Conservation (phyloP, 371 early-diverging fungal genomes). For the Dichotomocladium elegans region DNA sequence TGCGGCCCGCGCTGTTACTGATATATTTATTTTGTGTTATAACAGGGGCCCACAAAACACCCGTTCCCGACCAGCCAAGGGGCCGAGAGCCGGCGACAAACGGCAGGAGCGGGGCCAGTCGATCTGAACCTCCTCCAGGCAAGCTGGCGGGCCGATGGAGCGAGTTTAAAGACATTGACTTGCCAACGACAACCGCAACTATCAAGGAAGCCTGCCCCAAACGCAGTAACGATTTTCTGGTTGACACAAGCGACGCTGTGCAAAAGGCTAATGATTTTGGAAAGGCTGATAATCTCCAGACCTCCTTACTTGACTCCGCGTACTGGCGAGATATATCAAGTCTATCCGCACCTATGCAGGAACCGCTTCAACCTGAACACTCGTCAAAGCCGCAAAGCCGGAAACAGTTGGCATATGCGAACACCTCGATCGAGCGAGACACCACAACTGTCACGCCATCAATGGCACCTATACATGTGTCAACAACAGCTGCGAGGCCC, state of each 20-base stretch:
- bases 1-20: background rate
- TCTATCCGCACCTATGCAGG: background rate
- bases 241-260: background rate
- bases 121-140: background rate
- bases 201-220: background rate
- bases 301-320: background rate
- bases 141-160: background rate
- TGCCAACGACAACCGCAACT: background rate
- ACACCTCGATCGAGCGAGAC: too few relatives aligned
- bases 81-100: background rate
- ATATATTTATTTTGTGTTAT: background rate
- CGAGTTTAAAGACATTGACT: background rate
- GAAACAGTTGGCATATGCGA: too few relatives aligned
- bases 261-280: background rate
- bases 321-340: background rate
- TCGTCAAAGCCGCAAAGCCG: too few relatives aligned
- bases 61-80: background rate
- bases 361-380: too few relatives aligned
- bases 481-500: background rate
- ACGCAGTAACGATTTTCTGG: background rate
- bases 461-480: background rate
- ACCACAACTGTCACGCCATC: too few relatives aligned
- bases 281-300: background rate
- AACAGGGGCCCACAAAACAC: background rate
- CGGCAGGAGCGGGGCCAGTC: background rate